A percentile compares a stretch with the other conserved stretches of the same genome.
These are phyloP conservation scores for Podosphaera leucotricha DNA, from an alignment of 2,329 filamentous ascomycete genomes.

Conservation along the genomic window DNA sequence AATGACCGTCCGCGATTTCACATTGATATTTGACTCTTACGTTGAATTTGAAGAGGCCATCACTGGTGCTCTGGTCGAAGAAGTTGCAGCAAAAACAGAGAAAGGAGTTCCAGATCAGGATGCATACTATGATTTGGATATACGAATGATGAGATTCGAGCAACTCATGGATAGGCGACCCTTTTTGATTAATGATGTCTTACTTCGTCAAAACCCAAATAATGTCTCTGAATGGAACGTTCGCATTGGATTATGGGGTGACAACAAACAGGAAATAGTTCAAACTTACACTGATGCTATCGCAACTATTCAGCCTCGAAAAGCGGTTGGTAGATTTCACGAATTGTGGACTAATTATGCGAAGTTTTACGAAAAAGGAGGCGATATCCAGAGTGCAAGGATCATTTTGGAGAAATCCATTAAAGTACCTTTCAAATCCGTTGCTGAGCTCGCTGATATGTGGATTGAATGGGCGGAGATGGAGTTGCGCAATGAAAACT, in stretches of 20 bases:
- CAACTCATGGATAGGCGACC: slow-evolving; percentile 92
- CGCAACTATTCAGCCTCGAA: slow-evolving; percentile 77
- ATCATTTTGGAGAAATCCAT: slow-evolving; percentile 95
- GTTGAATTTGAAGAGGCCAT: slow-evolving; percentile 93
- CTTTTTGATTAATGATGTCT: slow-evolving; percentile 87
- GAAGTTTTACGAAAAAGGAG: slow-evolving; percentile 82
- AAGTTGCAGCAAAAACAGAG: slow-evolving; percentile 55
- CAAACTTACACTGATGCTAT: slow-evolving; percentile 92
- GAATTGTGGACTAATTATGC: slow-evolving; percentile 93
- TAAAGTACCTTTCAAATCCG: slow-evolving; percentile 92
- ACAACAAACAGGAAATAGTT: slow-evolving; percentile 76
- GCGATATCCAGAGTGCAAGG: slow-evolving; percentile 62
- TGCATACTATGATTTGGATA: slow-evolving; percentile 82
- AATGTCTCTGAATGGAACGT: slow-evolving; percentile 97
- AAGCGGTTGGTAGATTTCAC: slow-evolving; percentile 79
- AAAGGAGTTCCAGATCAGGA: slow-evolving; percentile 57
- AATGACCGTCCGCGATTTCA: slow-evolving; percentile 97
- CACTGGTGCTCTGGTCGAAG: slow-evolving; percentile 76
- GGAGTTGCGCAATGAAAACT: slow-evolving; percentile 88
- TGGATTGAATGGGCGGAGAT: slow-evolving; percentile 99
- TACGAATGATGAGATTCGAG: slow-evolving; percentile 94
- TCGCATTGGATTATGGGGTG: slow-evolving; percentile 80
- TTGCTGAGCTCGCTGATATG: slow-evolving; percentile 90
- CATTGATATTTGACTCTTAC: slow-evolving; percentile 87
- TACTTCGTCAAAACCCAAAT: slow-evolving; percentile 86